Percentiles rank a stretch among this genome's conserved stretches.
Conservation (phyloP, 345 rosid genomes). For the Populus alba region DNA sequence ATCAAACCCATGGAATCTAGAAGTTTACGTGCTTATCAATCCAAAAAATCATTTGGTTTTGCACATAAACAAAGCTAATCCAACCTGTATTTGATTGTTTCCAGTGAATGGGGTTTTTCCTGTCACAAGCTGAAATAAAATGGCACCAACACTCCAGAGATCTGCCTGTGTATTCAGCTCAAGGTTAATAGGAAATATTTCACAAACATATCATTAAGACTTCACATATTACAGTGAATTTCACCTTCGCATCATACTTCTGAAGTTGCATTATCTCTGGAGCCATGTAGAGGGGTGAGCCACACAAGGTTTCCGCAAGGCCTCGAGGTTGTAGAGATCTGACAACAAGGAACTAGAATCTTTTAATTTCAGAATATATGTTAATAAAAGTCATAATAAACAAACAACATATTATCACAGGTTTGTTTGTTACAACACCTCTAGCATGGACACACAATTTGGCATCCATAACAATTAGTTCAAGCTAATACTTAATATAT, state of each 20-base stretch:
- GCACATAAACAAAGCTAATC: conserved; percentile 7
- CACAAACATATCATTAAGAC: neutral
- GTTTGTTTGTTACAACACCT: neutral
- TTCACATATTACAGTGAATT: conserved; percentile 15
- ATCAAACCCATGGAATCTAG: neutral
- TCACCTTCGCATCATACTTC: conserved; percentile 98
- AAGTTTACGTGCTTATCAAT: neutral
- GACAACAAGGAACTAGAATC: conserved; percentile 21
- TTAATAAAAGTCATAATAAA: neutral
- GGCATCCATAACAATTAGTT: neutral
- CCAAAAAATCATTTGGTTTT: neutral
- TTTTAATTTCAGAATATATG: neutral
- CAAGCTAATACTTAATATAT: neutral
- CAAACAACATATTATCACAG: neutral
- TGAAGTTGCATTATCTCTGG: conserved; percentile 99
- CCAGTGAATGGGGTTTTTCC: conserved; percentile 96
- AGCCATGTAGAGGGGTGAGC: conserved; percentile 99
- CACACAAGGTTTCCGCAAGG: conserved; percentile 96
- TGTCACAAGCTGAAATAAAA: conserved; percentile 88
- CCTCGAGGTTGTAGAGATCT: conserved; percentile 92
- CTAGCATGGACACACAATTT: neutral
- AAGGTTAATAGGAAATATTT: conserved; percentile 35
- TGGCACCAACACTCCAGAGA: conserved; percentile 99
- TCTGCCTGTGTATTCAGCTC: conserved; percentile 79
- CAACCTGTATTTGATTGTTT: conserved; percentile 82